Percentiles rank a stretch among this genome's conserved stretches.
Evolutionary conservation across 2,329 filamentous ascomycete genomes (phyloP).

Genomic region (Diaporthe amygdali): DNA sequence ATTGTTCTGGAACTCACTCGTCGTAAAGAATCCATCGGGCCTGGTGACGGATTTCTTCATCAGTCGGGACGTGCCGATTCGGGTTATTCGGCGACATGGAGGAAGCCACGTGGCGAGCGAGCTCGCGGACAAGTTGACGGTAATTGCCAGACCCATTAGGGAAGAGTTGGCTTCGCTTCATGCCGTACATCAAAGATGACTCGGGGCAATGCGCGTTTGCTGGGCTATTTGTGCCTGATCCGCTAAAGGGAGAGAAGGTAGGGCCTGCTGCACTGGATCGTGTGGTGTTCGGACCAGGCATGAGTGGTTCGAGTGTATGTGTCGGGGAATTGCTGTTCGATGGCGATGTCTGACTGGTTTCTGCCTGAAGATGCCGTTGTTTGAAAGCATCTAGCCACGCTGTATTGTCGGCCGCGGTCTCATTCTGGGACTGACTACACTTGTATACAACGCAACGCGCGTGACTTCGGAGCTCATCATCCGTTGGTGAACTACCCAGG

Average conservation of each 20-base stretch:
- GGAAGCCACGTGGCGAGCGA: conserved; percentile 56
- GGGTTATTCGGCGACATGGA: conserved; percentile 66
- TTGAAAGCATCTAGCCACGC: conserved; percentile 61
- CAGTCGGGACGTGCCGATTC: conserved; percentile 61
- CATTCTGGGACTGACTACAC: conserved; percentile 67
- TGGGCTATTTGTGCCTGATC: not conserved
- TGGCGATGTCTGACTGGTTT: conserved; percentile 29
- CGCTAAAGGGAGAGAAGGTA: not conserved
- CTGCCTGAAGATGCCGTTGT: conserved; percentile 43
- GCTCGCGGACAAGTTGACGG: conserved; percentile 57
- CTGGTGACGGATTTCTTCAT: conserved; percentile 68
- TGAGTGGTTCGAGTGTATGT: not conserved
- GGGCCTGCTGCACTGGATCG: not conserved
- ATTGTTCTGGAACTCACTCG: conserved; percentile 48
- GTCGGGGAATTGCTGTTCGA: conserved; percentile 24
- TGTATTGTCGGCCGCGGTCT: conserved; percentile 63
- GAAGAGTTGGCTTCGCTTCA: conserved; percentile 46
- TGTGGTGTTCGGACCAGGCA: not conserved
- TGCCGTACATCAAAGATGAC: not conserved
- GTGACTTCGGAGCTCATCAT: conserved; percentile 60
- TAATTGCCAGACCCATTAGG: conserved; percentile 67
- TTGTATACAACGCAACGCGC: conserved; percentile 68
- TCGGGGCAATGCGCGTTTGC: not conserved
- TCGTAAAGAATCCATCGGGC: conserved; percentile 68
- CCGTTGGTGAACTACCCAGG: conserved; percentile 53